Evolutionary conservation across 495 filamentous ascomycete genomes (phyloP), one percentile per base, ranked within the genome.

Genomic region (Pseudotulostoma volvatum): DNA sequence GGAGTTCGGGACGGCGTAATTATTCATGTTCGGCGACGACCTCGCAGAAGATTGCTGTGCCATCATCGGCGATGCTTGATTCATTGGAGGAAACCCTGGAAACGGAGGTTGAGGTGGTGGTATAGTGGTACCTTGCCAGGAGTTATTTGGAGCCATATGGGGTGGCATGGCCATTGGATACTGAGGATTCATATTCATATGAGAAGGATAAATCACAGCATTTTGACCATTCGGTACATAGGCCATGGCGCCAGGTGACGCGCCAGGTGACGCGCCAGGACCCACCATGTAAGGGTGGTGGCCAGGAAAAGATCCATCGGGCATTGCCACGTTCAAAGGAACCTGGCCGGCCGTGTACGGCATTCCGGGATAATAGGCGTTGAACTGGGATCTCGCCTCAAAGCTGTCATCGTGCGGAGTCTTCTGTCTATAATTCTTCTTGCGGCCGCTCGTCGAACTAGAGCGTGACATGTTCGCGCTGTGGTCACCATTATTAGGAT

Each of bases 331-430:
- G 39, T 54, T 49, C 42, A 54, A 61, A n/a, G 54, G 47, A n/a
- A 38, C 34, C 15, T 53, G 60, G 21, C 62, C 71, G 25, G 57
- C 57, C 56, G 66, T 36, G 49, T 70, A 71, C 21, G 59, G 57
- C 53, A 60, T 54, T 1, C 60, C 55, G 2, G 76, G 73, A 45
- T 78, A 88, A 53, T 78, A 86, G 7, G 73, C 63, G 42, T 77
- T 78, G 52, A 81, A 93, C 43, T 84, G 77, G 20, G 84, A 92
- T 23, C 87, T 71, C 5, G 77, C 78, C 51, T 93, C 84, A 46
- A 93, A 95, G 32, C 71, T 77, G 52, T 93, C 86, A 23, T 85
- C 79, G 46, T 83, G 79, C 36, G 68, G 64, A 30, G 79, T 78
- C 42, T 81, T 74, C 31, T 81, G 79, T 46, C 81, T 78, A 45